Evolutionary conservation across 1,139 yeast genomes (phyloP), one percentile per base, ranked within the genome.

Genomic region (Kazachstania sp.): DNA sequence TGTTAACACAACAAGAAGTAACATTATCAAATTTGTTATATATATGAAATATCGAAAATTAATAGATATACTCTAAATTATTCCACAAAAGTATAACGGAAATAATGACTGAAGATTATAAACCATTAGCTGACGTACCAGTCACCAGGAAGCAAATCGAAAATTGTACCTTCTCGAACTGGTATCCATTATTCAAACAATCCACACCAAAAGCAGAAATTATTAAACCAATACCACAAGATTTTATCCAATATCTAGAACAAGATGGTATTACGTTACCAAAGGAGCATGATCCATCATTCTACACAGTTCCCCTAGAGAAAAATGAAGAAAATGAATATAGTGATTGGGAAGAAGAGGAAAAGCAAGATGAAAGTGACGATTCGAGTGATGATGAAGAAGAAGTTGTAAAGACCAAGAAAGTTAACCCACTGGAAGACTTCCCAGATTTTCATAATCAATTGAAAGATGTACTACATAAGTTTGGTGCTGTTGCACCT

Each of bases 211-310:
- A 75, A 45, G 70, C 86, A 0, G 65, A 69, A 31, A 71, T 88
- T 6, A 64, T 90, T 28, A 71, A 67, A 46, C 87, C 94, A 0
- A 63, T 87, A 5, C 95, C 96, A 0, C 57, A 66, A 28, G 72
- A 69, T 20, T 92, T 92, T 60, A 64, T 88, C 2, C 76, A 78
- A 11, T 92, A 90, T 60, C 66, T 92, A 47, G 71, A 75, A 26
- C 74, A 80, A 38, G 98, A 92, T 55, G 92, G 95, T 19, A 86
- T 92, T 42, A 70, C 68, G 41, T 67, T 92, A 37, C 92, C 92
- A 0, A 64, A 67, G 4, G 71, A 69, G 18, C 69, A 54, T 8
- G 44, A 45, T 26, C 46, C 46, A 11, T 57, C 65, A 1, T 53
- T 70, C 8, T 69, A 68, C 37, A 69, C 70, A 19, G 69, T 70